Conservation (phyloP, 2,329 filamentous ascomycete species). For the Escovopsis sp. region DNA sequence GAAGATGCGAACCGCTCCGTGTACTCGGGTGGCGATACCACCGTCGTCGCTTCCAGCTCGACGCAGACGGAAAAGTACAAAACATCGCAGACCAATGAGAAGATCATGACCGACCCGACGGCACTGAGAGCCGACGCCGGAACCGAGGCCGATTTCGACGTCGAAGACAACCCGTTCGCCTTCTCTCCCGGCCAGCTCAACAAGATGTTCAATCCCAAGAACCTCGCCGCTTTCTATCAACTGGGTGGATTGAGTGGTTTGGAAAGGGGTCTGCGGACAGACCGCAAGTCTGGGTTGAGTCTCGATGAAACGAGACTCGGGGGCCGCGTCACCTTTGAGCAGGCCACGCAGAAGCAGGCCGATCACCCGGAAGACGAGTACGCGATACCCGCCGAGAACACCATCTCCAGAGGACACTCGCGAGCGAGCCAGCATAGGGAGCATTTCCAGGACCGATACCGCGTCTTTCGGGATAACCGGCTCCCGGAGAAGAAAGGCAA, state of each 20-base stretch:
- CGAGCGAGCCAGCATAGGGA: constrained; percentile 3
- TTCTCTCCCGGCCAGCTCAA: constrained; percentile 71
- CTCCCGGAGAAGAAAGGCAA: constrained; percentile 64
- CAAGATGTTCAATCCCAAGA: constrained; percentile 86
- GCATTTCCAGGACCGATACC: constrained; percentile 41
- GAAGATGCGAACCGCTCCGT: constrained; percentile 45
- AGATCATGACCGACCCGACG: constrained; percentile 48
- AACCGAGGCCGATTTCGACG: constrained; percentile 59
- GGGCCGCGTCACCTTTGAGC: constrained; percentile 55
- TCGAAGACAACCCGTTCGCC: constrained; percentile 71
- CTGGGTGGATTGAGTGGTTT: constrained; percentile 65
- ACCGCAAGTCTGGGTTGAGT: constrained; percentile 60
- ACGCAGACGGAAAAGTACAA: constrained; percentile 27
- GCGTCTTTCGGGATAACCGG: constrained; percentile 57
- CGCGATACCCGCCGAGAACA: neutral
- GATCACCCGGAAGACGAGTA: constrained; percentile 15
- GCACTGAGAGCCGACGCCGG: constrained; percentile 64
- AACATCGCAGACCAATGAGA: constrained; percentile 29
- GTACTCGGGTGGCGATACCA: constrained; percentile 48
- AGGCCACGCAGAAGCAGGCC: constrained; percentile 36
- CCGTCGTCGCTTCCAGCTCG: constrained; percentile 33
- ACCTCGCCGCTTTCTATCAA: constrained; percentile 63
- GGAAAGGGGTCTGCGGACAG: constrained; percentile 62
- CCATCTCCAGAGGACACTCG: neutral
- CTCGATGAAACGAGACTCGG: constrained; percentile 55